Evolutionary conservation across 352 stramenopile genomes (phyloP), one percentile per base, ranked within the genome.

Genomic region (Aphanomyces stellatus): DNA sequence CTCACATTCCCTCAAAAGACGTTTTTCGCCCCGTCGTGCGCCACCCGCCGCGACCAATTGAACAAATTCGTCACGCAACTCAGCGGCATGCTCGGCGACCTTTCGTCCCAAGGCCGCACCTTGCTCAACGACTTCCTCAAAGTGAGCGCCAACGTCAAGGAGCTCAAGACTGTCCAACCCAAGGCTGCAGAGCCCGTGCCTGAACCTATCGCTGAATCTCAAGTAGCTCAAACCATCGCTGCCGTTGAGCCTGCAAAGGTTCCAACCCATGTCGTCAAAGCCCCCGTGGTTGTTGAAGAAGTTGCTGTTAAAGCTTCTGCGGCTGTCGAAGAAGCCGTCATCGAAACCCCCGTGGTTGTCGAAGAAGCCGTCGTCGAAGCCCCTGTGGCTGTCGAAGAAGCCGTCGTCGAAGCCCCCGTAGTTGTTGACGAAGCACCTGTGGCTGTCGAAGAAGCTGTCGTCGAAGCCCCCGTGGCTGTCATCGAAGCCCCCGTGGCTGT

Each of bases 11-110:
- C 60, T 4, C 41, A 25, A 13, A 67, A 67, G 34, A 37, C 30
- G n/a, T 67, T 67, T 22, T 67, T 67, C 41, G 60, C 60, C 6
- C 60, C 60, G 17, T 53, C 60, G 2, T 55, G 42, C 28, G 60
- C 48, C n/a, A 67, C 48, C 11, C 60, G 60, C 28, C 28, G 27
- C 11, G 22, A 59, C 0, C 60, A 57, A 41, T 33, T 67, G n/a
- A 33, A 67, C n/a, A 48, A 49, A 51, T 67, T 67, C 35, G 34
- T 67, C 19, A 57, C 43, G 3, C 15, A 60, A 33, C 25, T 67
- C 15, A 51, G 19, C 10, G 13, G 40, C 3, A 59, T 57, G 11
- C 17, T 30, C 37, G n/a, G n/a, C 37, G 37, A 46, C 24, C 35
- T 67, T 8, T 67, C 60, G 7, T 13, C 40, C 28, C 25, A 55